Conservation (phyloP, 352 stramenopile species). For the Phytophthora chlamydospora region DNA sequence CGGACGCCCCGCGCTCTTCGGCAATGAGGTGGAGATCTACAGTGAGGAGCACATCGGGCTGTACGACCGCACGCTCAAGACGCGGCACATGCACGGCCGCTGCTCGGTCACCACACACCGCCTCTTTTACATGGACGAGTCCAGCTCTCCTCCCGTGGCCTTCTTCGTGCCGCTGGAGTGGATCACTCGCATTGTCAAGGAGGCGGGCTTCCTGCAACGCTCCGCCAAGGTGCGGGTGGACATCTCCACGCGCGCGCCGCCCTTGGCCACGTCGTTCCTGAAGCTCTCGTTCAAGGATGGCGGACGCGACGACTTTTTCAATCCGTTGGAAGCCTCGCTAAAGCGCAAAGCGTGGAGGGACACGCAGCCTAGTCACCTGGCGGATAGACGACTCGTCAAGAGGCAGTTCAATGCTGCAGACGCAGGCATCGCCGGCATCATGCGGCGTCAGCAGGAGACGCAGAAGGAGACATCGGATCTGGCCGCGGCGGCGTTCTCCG, state of each 20-base stretch:
- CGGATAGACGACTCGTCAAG: constrained; percentile 77
- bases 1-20: constrained; percentile 74
- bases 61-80: constrained; percentile 86
- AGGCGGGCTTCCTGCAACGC: constrained; percentile 82
- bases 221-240: constrained; percentile 88
- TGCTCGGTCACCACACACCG: constrained; percentile 86
- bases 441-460: constrained; percentile 77
- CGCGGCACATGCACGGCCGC: constrained; percentile 64
- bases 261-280: constrained; percentile 62
- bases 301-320: constrained; percentile 86
- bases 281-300: constrained; percentile 90
- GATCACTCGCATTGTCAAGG: constrained; percentile 74
- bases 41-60: constrained; percentile 84
- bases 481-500: constrained; percentile 85
- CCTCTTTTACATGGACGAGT: constrained; percentile 83
- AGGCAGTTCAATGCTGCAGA: constrained; percentile 80
- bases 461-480: constrained; percentile 85
- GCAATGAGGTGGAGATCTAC: constrained; percentile 89
- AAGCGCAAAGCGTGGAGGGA: constrained; percentile 79
- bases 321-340: constrained; percentile 67
- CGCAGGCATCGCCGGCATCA: constrained; percentile 82
- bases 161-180: constrained; percentile 79
- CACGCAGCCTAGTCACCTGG: constrained; percentile 73
- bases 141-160: constrained; percentile 51
- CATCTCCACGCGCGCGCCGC: constrained; percentile 44